Evolutionary conservation across 257 asterid genomes (phyloP).

Genomic region (Scutellaria barbata): DNA sequence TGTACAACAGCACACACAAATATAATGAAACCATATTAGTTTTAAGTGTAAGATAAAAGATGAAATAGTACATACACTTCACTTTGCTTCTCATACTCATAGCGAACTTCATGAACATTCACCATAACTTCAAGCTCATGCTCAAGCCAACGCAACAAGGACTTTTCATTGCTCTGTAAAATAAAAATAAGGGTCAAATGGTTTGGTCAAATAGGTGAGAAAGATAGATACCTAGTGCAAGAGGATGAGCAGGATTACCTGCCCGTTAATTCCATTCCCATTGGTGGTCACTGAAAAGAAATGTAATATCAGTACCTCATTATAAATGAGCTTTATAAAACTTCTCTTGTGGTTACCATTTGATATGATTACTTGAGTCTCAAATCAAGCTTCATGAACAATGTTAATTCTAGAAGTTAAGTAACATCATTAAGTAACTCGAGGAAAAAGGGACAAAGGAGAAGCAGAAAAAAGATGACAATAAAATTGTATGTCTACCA

Average conservation of each 20-base stretch:
- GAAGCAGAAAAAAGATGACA: not conserved
- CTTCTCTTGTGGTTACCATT: not conserved
- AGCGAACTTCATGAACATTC: slow-evolving; percentile 98
- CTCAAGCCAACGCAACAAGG: slow-evolving; percentile 93
- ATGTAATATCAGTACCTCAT: slow-evolving; percentile 32
- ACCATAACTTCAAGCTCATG: slow-evolving; percentile 99
- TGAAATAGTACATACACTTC: slow-evolving; percentile 80
- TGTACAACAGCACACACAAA: not conserved
- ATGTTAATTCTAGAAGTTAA: not conserved
- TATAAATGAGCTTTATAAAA: not conserved
- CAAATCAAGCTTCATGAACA: not conserved
- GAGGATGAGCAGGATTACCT: slow-evolving; percentile 51
- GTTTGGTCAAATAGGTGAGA: slow-evolving; percentile 25
- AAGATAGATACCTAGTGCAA: slow-evolving; percentile 19
- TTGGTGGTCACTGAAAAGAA: slow-evolving; percentile 69
- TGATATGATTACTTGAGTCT: slow-evolving; percentile 6
- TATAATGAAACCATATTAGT: not conserved
- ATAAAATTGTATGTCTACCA: slow-evolving; percentile 4
- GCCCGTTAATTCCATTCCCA: slow-evolving; percentile 77
- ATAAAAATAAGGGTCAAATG: slow-evolving; percentile 12
- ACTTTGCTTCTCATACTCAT: slow-evolving; percentile 97
- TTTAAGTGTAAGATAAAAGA: not conserved
- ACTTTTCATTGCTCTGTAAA: slow-evolving; percentile 81
- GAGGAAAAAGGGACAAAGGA: not conserved
- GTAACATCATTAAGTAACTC: not conserved